phyloP scores from a whole-genome alignment of 768 basidiomycete species.

The Psilocybe azurescens region DNA sequence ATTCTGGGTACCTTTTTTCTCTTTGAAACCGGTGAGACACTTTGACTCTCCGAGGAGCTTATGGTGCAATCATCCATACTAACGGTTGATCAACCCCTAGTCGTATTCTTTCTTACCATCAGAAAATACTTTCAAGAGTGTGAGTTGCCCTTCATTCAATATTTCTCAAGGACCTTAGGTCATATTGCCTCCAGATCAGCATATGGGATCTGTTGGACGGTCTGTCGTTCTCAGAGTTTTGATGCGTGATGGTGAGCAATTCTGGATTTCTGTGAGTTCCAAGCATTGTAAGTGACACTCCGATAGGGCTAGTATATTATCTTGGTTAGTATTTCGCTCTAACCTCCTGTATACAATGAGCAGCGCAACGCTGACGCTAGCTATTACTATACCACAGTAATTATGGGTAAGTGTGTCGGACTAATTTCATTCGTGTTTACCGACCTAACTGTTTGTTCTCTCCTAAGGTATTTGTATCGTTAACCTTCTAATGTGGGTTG shows the following conservation, averaged over 20 bases:
- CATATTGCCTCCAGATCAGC: background rate
- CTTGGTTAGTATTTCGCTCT: constrained; percentile 9
- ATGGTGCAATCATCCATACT: too few species aligned
- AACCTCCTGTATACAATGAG: too few species aligned
- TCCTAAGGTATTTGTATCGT: constrained; percentile 1
- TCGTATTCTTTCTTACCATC: background rate
- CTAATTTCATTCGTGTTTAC: too few species aligned
- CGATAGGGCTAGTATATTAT: constrained; percentile 17
- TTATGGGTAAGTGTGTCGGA: background rate
- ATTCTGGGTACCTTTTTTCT: constrained; percentile 25
- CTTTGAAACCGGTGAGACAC: constrained; percentile 19
- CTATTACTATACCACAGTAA: background rate
- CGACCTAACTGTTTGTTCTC: too few species aligned
- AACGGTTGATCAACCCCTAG: background rate
- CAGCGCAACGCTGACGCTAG: too few species aligned
- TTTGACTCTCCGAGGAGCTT: too few species aligned
- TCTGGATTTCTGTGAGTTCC: too few species aligned
- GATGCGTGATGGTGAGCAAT: constrained; percentile 18
- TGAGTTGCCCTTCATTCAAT: background rate
- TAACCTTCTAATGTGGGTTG: constrained; percentile 11
- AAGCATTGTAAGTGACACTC: background rate
- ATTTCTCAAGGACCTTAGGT: background rate
- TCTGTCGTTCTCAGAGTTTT: constrained; percentile 10
- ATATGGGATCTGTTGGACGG: background rate
- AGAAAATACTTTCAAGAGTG: background rate